Evolutionary conservation across 257 asterid genomes (phyloP).

Genomic region (Nicotiana knightiana): DNA sequence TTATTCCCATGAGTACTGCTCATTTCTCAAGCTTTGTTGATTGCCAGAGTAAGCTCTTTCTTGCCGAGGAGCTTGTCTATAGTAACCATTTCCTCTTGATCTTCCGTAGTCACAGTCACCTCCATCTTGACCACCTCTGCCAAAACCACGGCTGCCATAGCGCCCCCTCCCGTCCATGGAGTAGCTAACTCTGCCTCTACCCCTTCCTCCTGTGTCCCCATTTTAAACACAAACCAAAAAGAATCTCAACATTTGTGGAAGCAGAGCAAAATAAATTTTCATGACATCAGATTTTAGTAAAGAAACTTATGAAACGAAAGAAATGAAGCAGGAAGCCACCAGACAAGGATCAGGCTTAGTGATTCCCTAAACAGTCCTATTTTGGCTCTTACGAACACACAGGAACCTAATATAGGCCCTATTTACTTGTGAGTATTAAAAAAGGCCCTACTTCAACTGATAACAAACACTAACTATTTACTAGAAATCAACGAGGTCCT

Average conservation of each 20-base stretch:
- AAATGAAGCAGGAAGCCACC: not conserved
- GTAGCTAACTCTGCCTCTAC: conserved; percentile 76
- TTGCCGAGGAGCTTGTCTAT: conserved; percentile 55
- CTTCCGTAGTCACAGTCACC: conserved; percentile 57
- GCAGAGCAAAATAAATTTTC: not conserved
- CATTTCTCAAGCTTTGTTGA: conserved; percentile 50
- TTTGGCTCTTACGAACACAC: not conserved
- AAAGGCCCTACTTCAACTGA: not conserved
- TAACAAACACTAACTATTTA: not conserved
- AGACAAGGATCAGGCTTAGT: not conserved
- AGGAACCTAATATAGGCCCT: not conserved
- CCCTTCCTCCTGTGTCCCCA: conserved; percentile 64
- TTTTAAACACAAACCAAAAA: not conserved
- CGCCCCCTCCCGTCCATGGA: conserved; percentile 64
- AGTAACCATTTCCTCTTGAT: conserved; percentile 65
- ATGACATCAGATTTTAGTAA: not conserved
- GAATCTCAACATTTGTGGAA: not conserved
- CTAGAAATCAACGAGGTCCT: not conserved
- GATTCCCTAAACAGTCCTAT: not conserved
- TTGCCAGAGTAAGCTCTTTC: conserved; percentile 41
- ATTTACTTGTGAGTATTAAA: not conserved
- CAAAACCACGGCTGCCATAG: conserved; percentile 57
- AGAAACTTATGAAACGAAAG: not conserved
- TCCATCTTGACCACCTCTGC: conserved; percentile 43
- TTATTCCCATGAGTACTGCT: conserved; percentile 43